Evolutionary conservation across 2,329 filamentous ascomycete species (phyloP).

Genomic region (Raffaelea arxii): DNA sequence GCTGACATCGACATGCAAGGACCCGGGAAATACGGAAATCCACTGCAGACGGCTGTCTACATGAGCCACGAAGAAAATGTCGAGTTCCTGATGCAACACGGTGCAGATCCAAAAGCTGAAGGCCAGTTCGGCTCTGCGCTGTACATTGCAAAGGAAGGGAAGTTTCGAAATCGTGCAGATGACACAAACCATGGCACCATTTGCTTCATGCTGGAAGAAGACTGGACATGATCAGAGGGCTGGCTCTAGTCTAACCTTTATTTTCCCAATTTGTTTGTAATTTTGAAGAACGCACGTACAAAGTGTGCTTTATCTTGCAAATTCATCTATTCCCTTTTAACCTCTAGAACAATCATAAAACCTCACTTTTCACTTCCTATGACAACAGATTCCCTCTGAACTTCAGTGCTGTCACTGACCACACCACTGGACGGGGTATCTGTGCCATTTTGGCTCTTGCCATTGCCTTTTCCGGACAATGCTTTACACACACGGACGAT

Average conservation of each 20-base stretch:
- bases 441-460: not conserved
- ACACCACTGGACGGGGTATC: not conserved
- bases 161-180: too few species aligned
- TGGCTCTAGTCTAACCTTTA: too few species aligned
- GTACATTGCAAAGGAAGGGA: not conserved
- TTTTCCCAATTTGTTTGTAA: too few species aligned
- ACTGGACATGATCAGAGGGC: too few species aligned
- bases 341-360: too few species aligned
- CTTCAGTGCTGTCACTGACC: not conserved
- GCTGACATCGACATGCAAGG: not conserved
- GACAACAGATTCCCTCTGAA: not conserved
- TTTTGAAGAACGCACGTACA: too few species aligned
- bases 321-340: too few species aligned
- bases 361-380: not conserved
- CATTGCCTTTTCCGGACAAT: not conserved
- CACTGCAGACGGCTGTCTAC: constrained; percentile 1
- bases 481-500: constrained; percentile 9
- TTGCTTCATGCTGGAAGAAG: too few species aligned
- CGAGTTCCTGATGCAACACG: not conserved
- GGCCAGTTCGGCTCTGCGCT: not conserved
- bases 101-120: not conserved
- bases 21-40: not conserved
- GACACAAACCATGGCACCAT: too few species aligned
- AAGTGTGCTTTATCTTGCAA: too few species aligned
- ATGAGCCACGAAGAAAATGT: not conserved